Percentiles rank a stretch among this genome's conserved stretches.
Evolutionary conservation across 805 yeast genomes (phyloP).

Genomic region (Nakazawaea peltata): DNA sequence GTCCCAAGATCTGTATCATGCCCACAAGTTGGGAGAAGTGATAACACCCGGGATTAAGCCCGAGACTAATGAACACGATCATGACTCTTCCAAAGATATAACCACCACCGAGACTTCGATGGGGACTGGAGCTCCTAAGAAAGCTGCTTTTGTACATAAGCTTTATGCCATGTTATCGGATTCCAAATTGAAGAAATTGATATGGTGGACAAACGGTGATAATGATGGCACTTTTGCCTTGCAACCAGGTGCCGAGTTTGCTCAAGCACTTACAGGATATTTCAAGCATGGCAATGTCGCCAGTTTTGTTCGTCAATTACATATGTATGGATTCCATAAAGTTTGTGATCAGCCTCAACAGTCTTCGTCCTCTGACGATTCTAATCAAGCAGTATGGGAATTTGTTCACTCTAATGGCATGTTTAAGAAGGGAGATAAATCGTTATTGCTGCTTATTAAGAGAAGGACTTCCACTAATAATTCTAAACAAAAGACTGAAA

Average conservation of each 20-base stretch:
- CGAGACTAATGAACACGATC: too few species aligned
- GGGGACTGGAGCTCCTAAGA: too few species aligned
- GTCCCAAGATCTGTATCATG: too few species aligned
- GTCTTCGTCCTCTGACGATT: conserved; percentile 10
- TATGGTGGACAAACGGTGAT: conserved; percentile 51
- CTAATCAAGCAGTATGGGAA: conserved; percentile 38
- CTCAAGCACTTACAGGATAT: conserved; percentile 54
- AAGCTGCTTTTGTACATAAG: conserved; percentile 58
- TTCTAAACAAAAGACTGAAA: conserved; percentile 8
- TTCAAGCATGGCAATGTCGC: conserved; percentile 94
- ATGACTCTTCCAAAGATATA: too few species aligned
- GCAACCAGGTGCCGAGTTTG: conserved; percentile 58
- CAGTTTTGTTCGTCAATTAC: conserved; percentile 86
- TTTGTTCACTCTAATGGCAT: conserved; percentile 45
- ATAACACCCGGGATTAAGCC: too few species aligned
- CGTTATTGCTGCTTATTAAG: conserved; percentile 35
- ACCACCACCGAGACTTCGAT: too few species aligned
- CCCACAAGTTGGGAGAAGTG: too few species aligned
- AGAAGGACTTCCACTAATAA: conserved; percentile 35
- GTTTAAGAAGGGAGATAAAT: conserved; percentile 40
- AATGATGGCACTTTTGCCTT: conserved; percentile 51
- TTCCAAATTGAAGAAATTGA: conserved; percentile 39
- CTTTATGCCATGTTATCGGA: conserved; percentile 57
- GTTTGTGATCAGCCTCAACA: conserved; percentile 36
- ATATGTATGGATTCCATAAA: conserved; percentile 96